Evolutionary conservation across 768 basidiomycete species (phyloP).

Genomic region (Baorangia bicolor): DNA sequence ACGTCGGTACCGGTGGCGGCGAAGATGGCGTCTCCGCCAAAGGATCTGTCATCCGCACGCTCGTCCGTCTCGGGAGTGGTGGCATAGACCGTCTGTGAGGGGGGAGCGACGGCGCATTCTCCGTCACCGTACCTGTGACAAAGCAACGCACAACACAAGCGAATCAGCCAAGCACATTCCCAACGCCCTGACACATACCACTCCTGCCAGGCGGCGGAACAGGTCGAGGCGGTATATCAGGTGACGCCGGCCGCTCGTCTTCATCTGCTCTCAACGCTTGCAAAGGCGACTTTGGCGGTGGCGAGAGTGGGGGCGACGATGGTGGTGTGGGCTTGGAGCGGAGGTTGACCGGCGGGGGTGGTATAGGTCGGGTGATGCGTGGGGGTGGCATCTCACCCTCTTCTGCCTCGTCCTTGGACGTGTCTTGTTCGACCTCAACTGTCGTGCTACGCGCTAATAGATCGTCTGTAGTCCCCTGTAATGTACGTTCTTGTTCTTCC

Average conservation of each 20-base stretch:
- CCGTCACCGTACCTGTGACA: conserved; percentile 11
- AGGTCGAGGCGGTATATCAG: conserved; percentile 31
- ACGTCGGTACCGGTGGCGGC: conserved; percentile 20
- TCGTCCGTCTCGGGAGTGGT: conserved; percentile 26
- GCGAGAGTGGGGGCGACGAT: conserved; percentile 12
- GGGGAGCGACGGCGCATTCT: conserved; percentile 9
- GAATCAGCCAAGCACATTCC: neutral
- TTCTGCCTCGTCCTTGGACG: conserved; percentile 14
- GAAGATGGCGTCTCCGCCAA: conserved; percentile 10
- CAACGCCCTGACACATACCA: conserved; percentile 15
- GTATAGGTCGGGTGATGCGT: conserved; percentile 32
- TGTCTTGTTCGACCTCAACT: conserved; percentile 2
- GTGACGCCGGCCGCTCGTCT: conserved; percentile 27
- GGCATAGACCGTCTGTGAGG: conserved; percentile 22
- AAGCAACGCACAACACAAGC: neutral
- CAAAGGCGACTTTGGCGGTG: conserved; percentile 12
- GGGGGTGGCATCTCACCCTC: conserved; percentile 32
- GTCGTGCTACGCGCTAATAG: neutral
- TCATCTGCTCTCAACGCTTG: conserved; percentile 19
- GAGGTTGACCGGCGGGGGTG: conserved; percentile 33
- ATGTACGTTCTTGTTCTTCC: neutral
- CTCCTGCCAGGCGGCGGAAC: conserved; percentile 32
- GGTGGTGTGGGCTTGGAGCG: conserved; percentile 22
- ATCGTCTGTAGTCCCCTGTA: neutral
- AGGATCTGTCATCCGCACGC: conserved; percentile 12